Base-by-base conservation (phyloP, 2,329 filamentous ascomycete species). In the Hysterium pulicare region DNA sequence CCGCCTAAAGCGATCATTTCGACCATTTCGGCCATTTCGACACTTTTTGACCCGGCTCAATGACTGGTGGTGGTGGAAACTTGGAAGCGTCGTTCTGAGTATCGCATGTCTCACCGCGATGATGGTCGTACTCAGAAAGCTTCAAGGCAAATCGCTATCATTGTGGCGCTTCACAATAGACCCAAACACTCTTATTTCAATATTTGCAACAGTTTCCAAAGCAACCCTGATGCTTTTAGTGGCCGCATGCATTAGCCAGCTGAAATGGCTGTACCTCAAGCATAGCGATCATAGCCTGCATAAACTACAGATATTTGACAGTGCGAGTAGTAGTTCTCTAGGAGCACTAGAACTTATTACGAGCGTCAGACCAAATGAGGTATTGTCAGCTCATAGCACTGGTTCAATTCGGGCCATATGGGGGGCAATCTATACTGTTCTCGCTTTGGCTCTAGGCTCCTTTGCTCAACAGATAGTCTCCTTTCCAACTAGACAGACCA, bases 301-400 rank as follows among this genome's bases (percentile, higher is more conserved):
- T 1, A 34, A 62, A 10, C 37, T 62, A 11, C 50, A 62, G 33
- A 35, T 51, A 2, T 47, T 58, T 9, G 62, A 64, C 11, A 42
- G 54, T 31, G 61, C 57, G 6, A 61, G 55, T 17, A 40, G 57
- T 22, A 59, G 61, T 3, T 50, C 59, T 5, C 55, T 51, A 51
- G 61, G 60, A 2, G 40, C 61, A 11, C 21, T 57, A 7, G 24
- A 28, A 7, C 24, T 28, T 28, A 7, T 28, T 8, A 28, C 24
- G n/a, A n/a, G n/a, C n/a, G n/a, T n/a, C n/a, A n/a, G n/a, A n/a
- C n/a, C n/a, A n/a, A n/a, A n/a, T n/a, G n/a, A n/a, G n/a, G n/a
- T n/a, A n/a, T n/a, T n/a, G n/a, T 13, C 24, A 28, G 24, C 13
- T 28, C 7, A 28, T 7, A 28, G 24, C 13, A 28, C 24, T 28